Evolutionary conservation across 1,284 basidiomycete genomes (phyloP), one percentile per base, ranked within the genome.

Genomic region (Trametes sp.): DNA sequence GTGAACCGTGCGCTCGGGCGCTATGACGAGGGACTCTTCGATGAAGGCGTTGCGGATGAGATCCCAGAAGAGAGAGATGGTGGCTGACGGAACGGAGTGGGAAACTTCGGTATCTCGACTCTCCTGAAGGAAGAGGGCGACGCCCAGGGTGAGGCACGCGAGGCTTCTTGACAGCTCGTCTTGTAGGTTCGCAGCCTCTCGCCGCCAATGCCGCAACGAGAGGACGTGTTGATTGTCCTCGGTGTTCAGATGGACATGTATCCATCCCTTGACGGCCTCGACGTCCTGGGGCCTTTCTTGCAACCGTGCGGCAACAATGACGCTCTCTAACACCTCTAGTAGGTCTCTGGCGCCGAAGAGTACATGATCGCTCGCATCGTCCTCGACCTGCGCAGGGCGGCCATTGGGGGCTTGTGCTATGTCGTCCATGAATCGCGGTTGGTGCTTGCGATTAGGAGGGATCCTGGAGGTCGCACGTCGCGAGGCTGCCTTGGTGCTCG

Each of bases 111-210:
- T n/a, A 5, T 11, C 21, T 23, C 21, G 26, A 29, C 53, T 44
- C 9, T 38, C 19, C 42, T 54, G 53, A 10, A 19, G 54, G 33
- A 55, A 42, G 44, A 35, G 23, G 13, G 54, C 44, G 21, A 55
- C 14, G n/a, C 38, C 42, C 11, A 55, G 29, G 11, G 42, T 14
- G 29, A 55, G 41, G 26, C 28, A 21, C 38, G 26, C 41, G 38
- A 54, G 29, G 21, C 16, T 26, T 14, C 13, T 44, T 7, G 50
- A 9, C 31, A 36, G 3, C 6, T 24, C 50, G 33, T 36, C 50
- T 5, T 21, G 50, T 19, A 31, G 48, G 4, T 11, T 11, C 13
- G 19, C 33, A 16, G 23, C 33, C 14, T 51, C 50, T 35, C 9
- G 7, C 21, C 6, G 2, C 50, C 50, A 51, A 13, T 38, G 23